Conservation (phyloP, 2,329 filamentous ascomycete genomes). For the Alternaria solani region DNA sequence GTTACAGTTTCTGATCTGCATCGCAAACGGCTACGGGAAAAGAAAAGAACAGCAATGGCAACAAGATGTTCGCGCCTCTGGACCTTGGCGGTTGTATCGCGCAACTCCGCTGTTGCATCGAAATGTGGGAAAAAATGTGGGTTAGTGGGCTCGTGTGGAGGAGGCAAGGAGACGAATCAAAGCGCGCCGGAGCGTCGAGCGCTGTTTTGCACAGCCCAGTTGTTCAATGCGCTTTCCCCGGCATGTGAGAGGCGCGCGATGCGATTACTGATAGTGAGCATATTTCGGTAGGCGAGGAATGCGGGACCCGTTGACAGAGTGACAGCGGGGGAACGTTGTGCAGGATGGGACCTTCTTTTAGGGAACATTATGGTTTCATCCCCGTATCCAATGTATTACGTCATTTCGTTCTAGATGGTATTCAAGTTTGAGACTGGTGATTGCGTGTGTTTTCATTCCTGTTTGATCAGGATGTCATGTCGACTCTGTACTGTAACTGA, state of each 20-base stretch:
- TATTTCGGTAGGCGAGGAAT: neutral
- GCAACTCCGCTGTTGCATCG: neutral
- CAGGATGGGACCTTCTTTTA: neutral
- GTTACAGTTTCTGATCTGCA: neutral
- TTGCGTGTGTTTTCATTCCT: neutral
- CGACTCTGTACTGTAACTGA: neutral
- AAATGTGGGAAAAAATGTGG: neutral
- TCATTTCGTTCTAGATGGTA: neutral
- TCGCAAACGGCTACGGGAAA: neutral
- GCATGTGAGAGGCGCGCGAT: neutral
- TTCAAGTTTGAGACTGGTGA: neutral
- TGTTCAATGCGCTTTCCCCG: neutral
- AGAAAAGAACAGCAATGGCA: neutral
- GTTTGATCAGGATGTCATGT: neutral
- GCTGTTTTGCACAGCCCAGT: neutral
- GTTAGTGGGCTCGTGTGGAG: neutral
- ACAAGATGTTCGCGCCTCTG: neutral
- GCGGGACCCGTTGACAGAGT: slow-evolving; percentile 1
- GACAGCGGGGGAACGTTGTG: slow-evolving; percentile 15
- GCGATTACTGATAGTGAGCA: neutral
- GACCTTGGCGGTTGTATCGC: neutral
- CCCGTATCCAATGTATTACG: neutral
- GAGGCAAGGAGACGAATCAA: slow-evolving; percentile 2
- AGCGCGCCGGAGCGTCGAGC: slow-evolving; percentile 2
- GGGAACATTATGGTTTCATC: neutral